Percentiles rank a stretch among this genome's conserved stretches.
Evolutionary conservation across 1,284 basidiomycete genomes (phyloP).

Genomic region (Blastosporella zonata): DNA sequence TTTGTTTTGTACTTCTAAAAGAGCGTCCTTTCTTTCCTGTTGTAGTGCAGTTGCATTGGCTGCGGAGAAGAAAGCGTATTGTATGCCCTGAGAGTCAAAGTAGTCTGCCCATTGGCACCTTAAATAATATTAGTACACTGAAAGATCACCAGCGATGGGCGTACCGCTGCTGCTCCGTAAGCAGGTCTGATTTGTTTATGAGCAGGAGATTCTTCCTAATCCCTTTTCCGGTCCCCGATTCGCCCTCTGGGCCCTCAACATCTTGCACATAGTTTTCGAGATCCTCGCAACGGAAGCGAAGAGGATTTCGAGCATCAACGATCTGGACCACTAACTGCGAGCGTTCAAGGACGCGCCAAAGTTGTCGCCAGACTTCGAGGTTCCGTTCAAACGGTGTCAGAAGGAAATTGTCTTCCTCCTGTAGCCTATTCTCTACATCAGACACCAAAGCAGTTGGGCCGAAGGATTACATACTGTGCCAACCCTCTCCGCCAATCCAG

Average conservation of each 20-base stretch:
- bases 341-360: slow-evolving; percentile 93
- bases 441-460: not conserved
- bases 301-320: slow-evolving; percentile 91
- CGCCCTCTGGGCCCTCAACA: slow-evolving; percentile 75
- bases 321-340: slow-evolving; percentile 95
- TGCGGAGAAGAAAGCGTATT: slow-evolving; percentile 96
- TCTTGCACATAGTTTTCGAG: slow-evolving; percentile 85
- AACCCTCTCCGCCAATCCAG: slow-evolving; percentile 88
- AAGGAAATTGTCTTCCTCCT: slow-evolving; percentile 78
- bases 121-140: not conserved
- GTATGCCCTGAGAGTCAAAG: slow-evolving; percentile 80
- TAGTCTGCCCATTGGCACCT: slow-evolving; percentile 83
- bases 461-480: slow-evolving; percentile 60
- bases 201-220: slow-evolving; percentile 78
- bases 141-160: slow-evolving; percentile 18
- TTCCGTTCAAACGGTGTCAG: slow-evolving; percentile 96
- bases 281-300: slow-evolving; percentile 90
- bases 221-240: slow-evolving; percentile 72
- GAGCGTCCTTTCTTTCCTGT: slow-evolving; percentile 61
- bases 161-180: slow-evolving; percentile 85
- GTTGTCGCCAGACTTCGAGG: slow-evolving; percentile 93
- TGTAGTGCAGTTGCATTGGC: slow-evolving; percentile 86
- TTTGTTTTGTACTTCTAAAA: slow-evolving; percentile 28
- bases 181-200: slow-evolving; percentile 95
- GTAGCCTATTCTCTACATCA: slow-evolving; percentile 47